A percentile compares a stretch with the other conserved stretches of the same genome.
These are phyloP conservation scores for Fusarium lyarnte DNA, from an alignment of 2,329 filamentous ascomycete genomes.

Conservation along the genomic window DNA sequence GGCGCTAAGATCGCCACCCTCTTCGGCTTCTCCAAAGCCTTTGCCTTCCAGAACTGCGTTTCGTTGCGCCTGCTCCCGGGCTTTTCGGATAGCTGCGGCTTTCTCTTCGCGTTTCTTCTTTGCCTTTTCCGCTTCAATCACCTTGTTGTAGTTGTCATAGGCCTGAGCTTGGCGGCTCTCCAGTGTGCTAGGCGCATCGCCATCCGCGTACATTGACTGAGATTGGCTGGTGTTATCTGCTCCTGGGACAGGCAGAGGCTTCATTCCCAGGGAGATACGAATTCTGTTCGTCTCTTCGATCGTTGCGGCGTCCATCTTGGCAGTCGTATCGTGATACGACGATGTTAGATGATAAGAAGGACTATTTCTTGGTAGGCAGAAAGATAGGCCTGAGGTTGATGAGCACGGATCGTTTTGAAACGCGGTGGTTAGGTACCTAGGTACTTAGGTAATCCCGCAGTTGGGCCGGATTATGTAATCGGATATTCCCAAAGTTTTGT, in stretches of 20 bases:
- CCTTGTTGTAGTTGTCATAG: conserved; percentile 76
- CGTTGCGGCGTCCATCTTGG: conserved; percentile 71
- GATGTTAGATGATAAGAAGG: neutral
- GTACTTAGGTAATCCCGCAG: neutral
- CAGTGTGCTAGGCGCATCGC: conserved; percentile 80
- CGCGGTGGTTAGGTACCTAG: neutral
- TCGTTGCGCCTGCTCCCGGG: conserved; percentile 83
- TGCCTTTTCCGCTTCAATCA: conserved; percentile 75
- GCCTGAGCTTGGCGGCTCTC: conserved; percentile 80
- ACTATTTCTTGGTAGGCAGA: neutral
- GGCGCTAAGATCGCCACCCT: conserved; percentile 75
- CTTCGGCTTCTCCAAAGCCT: conserved; percentile 80
- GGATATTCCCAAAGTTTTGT: neutral
- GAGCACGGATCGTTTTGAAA: conserved; percentile 34
- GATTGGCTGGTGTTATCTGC: conserved; percentile 52
- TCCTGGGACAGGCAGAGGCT: conserved; percentile 86
- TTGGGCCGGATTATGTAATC: conserved; percentile 22
- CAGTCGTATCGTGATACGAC: conserved; percentile 4
- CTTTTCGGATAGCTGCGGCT: conserved; percentile 85
- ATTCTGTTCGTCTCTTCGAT: conserved; percentile 96
- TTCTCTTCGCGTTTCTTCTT: conserved; percentile 83
- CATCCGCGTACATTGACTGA: conserved; percentile 65
- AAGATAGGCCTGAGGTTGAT: conserved; percentile 1
- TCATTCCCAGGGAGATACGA: conserved; percentile 87
- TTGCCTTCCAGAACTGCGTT: conserved; percentile 81